Evolutionary conservation across 2,329 filamentous ascomycete genomes (phyloP).

Genomic region (Pseudogymnoascus sp.): DNA sequence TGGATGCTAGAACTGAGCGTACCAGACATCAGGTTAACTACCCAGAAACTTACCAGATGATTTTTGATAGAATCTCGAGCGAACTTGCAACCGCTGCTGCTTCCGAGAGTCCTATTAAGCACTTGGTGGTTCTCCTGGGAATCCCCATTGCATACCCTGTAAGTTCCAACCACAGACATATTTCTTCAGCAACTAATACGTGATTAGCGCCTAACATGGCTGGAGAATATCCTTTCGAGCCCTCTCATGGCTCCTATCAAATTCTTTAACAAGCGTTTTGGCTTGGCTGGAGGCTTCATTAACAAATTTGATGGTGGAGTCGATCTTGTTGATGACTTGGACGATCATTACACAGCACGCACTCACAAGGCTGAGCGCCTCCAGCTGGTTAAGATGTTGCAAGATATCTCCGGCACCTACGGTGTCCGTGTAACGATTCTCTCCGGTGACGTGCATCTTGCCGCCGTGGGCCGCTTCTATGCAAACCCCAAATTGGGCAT

Average conservation of each 20-base stretch:
- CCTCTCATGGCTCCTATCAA: constrained; percentile 83
- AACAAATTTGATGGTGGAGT: constrained; percentile 92
- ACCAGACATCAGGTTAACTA: constrained; percentile 94
- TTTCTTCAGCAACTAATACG: constrained; percentile 18
- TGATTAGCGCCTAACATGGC: constrained; percentile 73
- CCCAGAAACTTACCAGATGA: constrained; percentile 75
- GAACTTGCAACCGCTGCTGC: constrained; percentile 63
- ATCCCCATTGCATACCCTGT: constrained; percentile 80
- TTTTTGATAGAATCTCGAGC: constrained; percentile 66
- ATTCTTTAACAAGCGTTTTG: constrained; percentile 83
- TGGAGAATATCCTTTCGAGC: constrained; percentile 84
- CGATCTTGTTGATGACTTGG: constrained; percentile 83
- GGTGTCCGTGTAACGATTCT: constrained; percentile 87
- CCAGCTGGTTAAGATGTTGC: constrained; percentile 69
- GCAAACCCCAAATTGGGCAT: constrained; percentile 74
- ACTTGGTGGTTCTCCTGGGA: constrained; percentile 78
- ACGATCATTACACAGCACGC: constrained; percentile 90
- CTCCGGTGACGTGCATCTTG: constrained; percentile 88
- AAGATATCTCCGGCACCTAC: constrained; percentile 75
- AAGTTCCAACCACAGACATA: constrained; percentile 38
- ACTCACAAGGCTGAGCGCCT: constrained; percentile 87
- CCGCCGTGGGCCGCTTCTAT: constrained; percentile 89
- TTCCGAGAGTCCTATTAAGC: constrained; percentile 70
- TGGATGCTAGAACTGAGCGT: constrained; percentile 91
- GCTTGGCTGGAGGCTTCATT: constrained; percentile 76